Base-by-base conservation (phyloP, 2,329 filamentous ascomycete species). In the Sarocladium oryzae region DNA sequence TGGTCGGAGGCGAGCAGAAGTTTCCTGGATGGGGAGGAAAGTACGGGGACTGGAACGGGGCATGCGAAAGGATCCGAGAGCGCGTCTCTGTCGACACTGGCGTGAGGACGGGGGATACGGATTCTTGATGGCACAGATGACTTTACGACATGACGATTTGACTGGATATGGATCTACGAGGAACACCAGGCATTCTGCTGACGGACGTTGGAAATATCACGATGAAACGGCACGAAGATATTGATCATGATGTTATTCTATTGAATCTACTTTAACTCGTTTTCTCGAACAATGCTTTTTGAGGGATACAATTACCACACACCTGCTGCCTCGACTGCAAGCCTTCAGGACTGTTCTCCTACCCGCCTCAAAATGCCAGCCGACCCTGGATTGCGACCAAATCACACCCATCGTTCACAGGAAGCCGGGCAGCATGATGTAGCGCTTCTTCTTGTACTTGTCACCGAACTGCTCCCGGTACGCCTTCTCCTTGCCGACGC, bases 391-490 rank as follows among this genome's bases (percentile, higher is more conserved):
- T 4, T 43, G n/a, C 43, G 3, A 48, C 43, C 8, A 20, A 20
- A 16, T 21, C 36, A 4, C 18, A 23, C 16, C 13, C 24, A 20
- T 48, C 43, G 20, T 32, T 71, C 72, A 93, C 64, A 85, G 78
- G 49, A 95, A 71, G 2, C 88, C 88, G 2, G 93, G 89, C 53
- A 96, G 69, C 71, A 96, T 86, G 54, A 81, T 83, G 64, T 78
- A 92, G 63, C 82, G 82, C 88, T 99, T 97, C 76, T 86, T 91
- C 84, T 92, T 91, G 74, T 99, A 99, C 71, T 85, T 88, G 66
- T 91, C 87, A 36, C 88, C 88, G 69, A 97, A 96, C 67, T 96
- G 88, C 68, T 86, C 86, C 61, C 93, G 83, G 67, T 96, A 93
- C 52, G 88, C 83, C 64, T 76, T 81, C 78, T 99, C 93, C 79